Conservation (phyloP, 495 filamentous ascomycete genomes). For the Neurospora sp. region DNA sequence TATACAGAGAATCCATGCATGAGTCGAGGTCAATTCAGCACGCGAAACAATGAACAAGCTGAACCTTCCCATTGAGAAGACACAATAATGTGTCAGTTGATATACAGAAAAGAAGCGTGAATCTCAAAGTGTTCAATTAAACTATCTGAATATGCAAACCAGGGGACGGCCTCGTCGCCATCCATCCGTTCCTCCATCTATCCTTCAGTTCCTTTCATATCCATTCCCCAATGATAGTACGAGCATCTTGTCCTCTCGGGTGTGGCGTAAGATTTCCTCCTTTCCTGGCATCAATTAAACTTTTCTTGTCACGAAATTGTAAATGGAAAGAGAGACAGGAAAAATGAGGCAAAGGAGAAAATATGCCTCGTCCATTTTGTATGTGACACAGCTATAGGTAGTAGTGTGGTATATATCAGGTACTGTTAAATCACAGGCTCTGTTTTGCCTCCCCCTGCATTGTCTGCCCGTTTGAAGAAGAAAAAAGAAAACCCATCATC, state of each 20-base stretch:
- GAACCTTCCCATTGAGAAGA: not conserved
- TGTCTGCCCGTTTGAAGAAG: not conserved
- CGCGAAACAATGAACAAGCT: not conserved
- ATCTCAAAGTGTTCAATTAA: not conserved
- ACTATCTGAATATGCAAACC: not conserved
- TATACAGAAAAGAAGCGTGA: not conserved
- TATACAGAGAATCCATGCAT: not conserved
- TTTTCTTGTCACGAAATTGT: not conserved
- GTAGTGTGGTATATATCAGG: not conserved
- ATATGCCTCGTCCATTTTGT: not conserved
- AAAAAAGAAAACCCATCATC: not conserved
- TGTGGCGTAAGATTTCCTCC: not conserved
- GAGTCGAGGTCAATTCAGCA: not conserved
- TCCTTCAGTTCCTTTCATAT: not conserved
- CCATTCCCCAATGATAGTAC: not conserved
- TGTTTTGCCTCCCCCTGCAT: not conserved
- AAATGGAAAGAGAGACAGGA: not conserved
- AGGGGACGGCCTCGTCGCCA: not conserved
- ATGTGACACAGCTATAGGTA: not conserved
- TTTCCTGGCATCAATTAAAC: not conserved
- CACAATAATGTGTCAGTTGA: not conserved
- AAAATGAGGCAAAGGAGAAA: not conserved
- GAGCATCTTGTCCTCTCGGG: not conserved
- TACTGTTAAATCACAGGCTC: not conserved
- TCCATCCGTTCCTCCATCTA: not conserved